phyloP scores from a whole-genome alignment of 2,329 filamentous ascomycete genomes.

The Zymoseptoria tritici region DNA sequence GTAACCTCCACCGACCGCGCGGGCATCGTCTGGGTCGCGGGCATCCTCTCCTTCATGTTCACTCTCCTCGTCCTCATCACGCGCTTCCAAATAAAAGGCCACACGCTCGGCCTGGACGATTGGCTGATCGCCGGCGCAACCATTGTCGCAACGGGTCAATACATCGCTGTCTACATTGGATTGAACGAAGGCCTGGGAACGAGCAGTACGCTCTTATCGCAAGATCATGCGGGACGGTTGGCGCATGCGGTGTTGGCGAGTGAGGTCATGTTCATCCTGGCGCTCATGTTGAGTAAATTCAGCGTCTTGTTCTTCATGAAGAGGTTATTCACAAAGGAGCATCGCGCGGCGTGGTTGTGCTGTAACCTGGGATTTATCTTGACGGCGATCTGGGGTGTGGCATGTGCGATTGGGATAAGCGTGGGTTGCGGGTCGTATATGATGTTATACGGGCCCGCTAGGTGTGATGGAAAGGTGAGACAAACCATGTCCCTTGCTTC shows the following conservation, averaged over 20 bases:
- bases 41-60: slow-evolving; percentile 23
- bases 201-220: slow-evolving; percentile 11
- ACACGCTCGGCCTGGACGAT: slow-evolving; percentile 24
- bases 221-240: slow-evolving; percentile 6
- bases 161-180: slow-evolving; percentile 18
- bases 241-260: slow-evolving; percentile 20
- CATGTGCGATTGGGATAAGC: slow-evolving; percentile 17
- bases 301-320: slow-evolving; percentile 27
- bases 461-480: slow-evolving; percentile 17
- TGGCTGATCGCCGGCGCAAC: slow-evolving; percentile 20
- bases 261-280: slow-evolving; percentile 22
- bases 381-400: slow-evolving; percentile 21
- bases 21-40: slow-evolving; percentile 22
- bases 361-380: slow-evolving; percentile 12
- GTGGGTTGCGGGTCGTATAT: slow-evolving; percentile 13
- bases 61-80: slow-evolving; percentile 20
- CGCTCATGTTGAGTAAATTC: slow-evolving; percentile 23
- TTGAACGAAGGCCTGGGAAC: slow-evolving; percentile 14
- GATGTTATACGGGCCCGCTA: slow-evolving; percentile 11
- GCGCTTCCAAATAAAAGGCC: slow-evolving; percentile 21
- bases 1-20: slow-evolving; percentile 11
- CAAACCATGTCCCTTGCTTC: background rate
- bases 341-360: slow-evolving; percentile 14
- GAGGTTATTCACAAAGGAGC: slow-evolving; percentile 25
- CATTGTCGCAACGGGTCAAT: slow-evolving; percentile 16